Base-by-base conservation (phyloP, 2,329 filamentous ascomycete species). In the Cladosporium halotolerans region DNA sequence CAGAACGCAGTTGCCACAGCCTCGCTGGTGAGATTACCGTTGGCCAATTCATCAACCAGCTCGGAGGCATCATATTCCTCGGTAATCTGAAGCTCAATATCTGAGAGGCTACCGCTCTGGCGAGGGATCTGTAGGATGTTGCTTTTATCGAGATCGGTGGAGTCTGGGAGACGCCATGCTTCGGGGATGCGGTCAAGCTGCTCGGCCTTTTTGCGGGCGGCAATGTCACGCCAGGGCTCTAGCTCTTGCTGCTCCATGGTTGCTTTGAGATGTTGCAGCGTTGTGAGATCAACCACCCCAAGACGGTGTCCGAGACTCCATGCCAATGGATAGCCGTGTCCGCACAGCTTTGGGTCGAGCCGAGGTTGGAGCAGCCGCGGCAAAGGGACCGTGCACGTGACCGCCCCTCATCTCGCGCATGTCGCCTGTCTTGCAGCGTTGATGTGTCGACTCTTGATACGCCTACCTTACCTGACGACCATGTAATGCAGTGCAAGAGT, bases 31-130 rank as follows among this genome's bases (percentile, higher is more conserved):
- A 74, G 50, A 45, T 62, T 60, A 11, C 66, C 65, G 4, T 55
- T 61, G 18, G 65, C 58, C 13, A 76, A 68, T 4, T 65, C 67
- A 18, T 66, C 58, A 2, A 70, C 63, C 44, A 76, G 58, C 11
- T 60, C 64, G 4, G 70, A 70, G 8, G 74, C 74, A 63, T 80
- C 75, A 57, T 76, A 77, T 0, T 71, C 61, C 57, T 82, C 79
- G 0, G 81, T 84, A 45, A 84, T 81, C 0, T 69, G 64, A 16
- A 83, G 62, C 56, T 84, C 80, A 4, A 71, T 62, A 0, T 65
- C n/a, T 1, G 64, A 74, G 19, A 84, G 67, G 5, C 84, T 62
- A 0, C 79, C 78, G 59, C 78, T 79, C 46, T 69, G 69, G n/a
- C 73, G 69, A 2, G 80, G 79, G 9, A 82, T 66, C 28, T 75